Percentiles rank a stretch among this genome's conserved stretches.
Evolutionary conservation across 306 rosid species (phyloP).

Genomic region (Quercus aquifolioides): DNA sequence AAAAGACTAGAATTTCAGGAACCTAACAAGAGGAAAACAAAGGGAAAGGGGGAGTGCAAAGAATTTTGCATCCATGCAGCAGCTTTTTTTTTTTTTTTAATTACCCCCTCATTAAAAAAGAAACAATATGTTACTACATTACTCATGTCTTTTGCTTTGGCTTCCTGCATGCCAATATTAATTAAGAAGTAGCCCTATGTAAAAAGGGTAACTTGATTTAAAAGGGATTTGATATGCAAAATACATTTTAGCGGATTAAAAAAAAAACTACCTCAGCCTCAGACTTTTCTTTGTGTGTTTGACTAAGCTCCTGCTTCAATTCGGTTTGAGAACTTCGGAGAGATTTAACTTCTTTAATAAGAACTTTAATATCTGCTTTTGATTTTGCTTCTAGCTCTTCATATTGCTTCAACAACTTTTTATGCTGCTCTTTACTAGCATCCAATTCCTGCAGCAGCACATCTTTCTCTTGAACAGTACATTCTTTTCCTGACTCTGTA

Average conservation of each 20-base stretch:
- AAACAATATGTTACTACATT: not conserved
- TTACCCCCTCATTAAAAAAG: not conserved
- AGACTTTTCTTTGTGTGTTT: slow-evolving; percentile 43
- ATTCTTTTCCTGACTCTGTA: slow-evolving; percentile 35
- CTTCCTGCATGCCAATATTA: not conserved
- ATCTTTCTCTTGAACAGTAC: slow-evolving; percentile 43
- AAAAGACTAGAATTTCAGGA: too few species aligned
- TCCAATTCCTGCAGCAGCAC: slow-evolving; percentile 48
- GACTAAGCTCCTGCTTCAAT: slow-evolving; percentile 68
- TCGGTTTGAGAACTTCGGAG: slow-evolving; percentile 67
- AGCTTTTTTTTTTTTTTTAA: too few species aligned
- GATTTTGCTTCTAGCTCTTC: slow-evolving; percentile 89
- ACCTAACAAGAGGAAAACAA: too few species aligned
- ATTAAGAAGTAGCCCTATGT: not conserved
- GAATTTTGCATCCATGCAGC: too few species aligned
- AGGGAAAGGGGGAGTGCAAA: too few species aligned
- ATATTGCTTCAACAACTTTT: slow-evolving; percentile 60
- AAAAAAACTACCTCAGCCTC: slow-evolving; percentile 47
- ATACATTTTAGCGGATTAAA: not conserved
- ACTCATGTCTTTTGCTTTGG: not conserved
- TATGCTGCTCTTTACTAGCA: slow-evolving; percentile 63
- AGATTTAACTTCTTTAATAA: slow-evolving; percentile 94
- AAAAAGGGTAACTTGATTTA: not conserved
- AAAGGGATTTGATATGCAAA: not conserved
- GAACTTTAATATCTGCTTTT: slow-evolving; percentile 81